Evolutionary conservation across 1,139 yeast genomes (phyloP), one percentile per base, ranked within the genome.

Genomic region (Pichia sp.): DNA sequence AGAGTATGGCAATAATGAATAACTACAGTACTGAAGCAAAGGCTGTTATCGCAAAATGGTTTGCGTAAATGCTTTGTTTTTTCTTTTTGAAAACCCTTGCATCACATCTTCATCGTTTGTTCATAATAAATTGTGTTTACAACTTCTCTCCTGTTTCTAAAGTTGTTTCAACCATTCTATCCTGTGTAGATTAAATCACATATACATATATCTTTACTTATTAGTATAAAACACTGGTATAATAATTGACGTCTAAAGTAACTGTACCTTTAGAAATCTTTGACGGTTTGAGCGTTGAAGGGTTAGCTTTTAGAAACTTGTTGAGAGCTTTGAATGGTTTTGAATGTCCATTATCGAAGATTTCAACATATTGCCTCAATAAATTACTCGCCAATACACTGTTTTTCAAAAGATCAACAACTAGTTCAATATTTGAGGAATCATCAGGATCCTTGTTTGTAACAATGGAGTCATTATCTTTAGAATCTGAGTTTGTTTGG

Each of bases 1-100:
- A 83, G 49, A 91, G 88, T 7, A 64, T 83, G 67, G 66, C 69
- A 9, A 58, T 86, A 42, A 66, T 85, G 47, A 79, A 73, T 49
- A 74, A 74, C 48, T 77, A 82, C 50, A 77, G 84, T 34, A 66
- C 74, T 8, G 84, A 77, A 43, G 67, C 79, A 26, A 79, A 78
- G 60, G 70, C 71, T 45, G 76, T 77, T 14, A 71, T 77, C 35
- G 79, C 79, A 57, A 72, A 73, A 50, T 76, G 81, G 76, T 79
- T 79, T 56, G 63, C 76, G 28, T 45, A 25, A 19, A 15, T 21
- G 12, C n/a, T n/a, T n/a, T n/a, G n/a, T n/a, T n/a, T n/a, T n/a
- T 18, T 18, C 12, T 15, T 14, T 17, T 31, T 12, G n/a, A n/a
- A n/a, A n/a, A n/a, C n/a, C n/a, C n/a, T n/a, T n/a, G n/a, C n/a